phyloP scores from a whole-genome alignment of 1,139 yeast species.

The Taphrina pruni region DNA sequence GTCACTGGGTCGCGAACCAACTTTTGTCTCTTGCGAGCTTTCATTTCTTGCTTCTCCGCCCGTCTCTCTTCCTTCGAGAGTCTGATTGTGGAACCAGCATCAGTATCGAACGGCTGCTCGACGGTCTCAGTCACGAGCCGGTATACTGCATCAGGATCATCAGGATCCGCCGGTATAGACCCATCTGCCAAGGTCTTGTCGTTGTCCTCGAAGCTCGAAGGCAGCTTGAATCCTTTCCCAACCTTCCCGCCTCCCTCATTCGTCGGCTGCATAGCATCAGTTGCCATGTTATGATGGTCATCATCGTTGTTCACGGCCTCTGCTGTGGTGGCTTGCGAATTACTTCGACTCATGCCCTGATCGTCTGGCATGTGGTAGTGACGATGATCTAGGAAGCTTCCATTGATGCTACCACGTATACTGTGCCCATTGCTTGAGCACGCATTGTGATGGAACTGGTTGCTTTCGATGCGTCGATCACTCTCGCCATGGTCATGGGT shows the following conservation, averaged over 20 bases:
- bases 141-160: constrained; percentile 32
- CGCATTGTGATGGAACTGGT: neutral
- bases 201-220: constrained; percentile 1
- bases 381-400: neutral
- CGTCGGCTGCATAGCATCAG: constrained; percentile 20
- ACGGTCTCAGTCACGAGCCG: constrained; percentile 8
- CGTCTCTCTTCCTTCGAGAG: constrained; percentile 28
- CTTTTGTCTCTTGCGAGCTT: constrained; percentile 27
- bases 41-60: constrained; percentile 21
- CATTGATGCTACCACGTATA: constrained; percentile 19
- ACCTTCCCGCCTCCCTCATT: constrained; percentile 5
- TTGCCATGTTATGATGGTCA: neutral
- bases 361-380: neutral
- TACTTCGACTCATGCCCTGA: neutral
- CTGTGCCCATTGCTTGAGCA: neutral
- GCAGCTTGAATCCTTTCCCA: constrained; percentile 19
- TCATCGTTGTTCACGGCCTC: neutral
- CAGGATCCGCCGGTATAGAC: constrained; percentile 7
- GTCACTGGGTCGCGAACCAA: constrained; percentile 35
- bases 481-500: constrained; percentile 24
- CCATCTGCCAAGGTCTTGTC: constrained; percentile 5
- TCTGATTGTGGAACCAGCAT: constrained; percentile 1
- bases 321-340: neutral
- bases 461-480: neutral
- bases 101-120: constrained; percentile 1